These are phyloP conservation scores for Ophiostoma pallidulum DNA, from an alignment of 2,329 filamentous ascomycete genomes.

Conservation along the genomic window DNA sequence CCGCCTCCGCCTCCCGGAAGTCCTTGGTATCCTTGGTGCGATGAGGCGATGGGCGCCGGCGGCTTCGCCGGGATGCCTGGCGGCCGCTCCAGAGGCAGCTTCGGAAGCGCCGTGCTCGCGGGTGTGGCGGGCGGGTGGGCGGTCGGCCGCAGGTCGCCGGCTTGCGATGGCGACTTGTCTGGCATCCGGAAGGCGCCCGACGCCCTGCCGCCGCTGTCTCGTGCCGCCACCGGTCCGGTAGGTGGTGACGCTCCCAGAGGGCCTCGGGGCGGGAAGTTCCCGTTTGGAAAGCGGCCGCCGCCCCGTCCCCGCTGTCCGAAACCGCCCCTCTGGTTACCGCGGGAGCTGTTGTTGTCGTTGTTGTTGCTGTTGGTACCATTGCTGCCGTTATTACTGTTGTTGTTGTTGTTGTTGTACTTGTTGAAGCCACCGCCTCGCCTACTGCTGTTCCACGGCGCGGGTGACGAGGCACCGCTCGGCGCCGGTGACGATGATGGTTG, in stretches of 20 bases:
- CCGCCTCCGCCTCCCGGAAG: too few relatives aligned
- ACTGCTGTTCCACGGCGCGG: not conserved
- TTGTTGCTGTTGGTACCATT: not conserved
- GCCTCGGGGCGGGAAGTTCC: not conserved
- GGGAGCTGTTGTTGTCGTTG: not conserved
- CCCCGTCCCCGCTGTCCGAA: constrained; percentile 6
- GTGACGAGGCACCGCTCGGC: not conserved
- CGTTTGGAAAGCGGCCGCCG: constrained; percentile 2
- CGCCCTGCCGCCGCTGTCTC: too few relatives aligned
- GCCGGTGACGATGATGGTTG: not conserved
- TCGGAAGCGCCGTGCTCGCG: not conserved
- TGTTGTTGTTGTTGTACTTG: not conserved
- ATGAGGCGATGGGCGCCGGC: constrained; percentile 14
- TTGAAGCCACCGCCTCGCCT: constrained; percentile 3
- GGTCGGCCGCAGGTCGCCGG: too few relatives aligned
- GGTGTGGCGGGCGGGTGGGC: not conserved
- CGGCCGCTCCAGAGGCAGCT: not conserved
- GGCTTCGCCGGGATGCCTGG: constrained; percentile 14
- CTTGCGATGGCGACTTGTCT: not conserved
- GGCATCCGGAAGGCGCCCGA: not conserved
- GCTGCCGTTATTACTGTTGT: too few relatives aligned
- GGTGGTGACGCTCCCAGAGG: not conserved
- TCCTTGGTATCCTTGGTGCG: not conserved
- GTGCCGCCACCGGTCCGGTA: too few relatives aligned
- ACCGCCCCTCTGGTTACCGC: constrained; percentile 7